A percentile compares a stretch with the other conserved stretches of the same genome.
Conservation (phyloP, 1,284 basidiomycete genomes). For the Schizopora paradoxa region DNA sequence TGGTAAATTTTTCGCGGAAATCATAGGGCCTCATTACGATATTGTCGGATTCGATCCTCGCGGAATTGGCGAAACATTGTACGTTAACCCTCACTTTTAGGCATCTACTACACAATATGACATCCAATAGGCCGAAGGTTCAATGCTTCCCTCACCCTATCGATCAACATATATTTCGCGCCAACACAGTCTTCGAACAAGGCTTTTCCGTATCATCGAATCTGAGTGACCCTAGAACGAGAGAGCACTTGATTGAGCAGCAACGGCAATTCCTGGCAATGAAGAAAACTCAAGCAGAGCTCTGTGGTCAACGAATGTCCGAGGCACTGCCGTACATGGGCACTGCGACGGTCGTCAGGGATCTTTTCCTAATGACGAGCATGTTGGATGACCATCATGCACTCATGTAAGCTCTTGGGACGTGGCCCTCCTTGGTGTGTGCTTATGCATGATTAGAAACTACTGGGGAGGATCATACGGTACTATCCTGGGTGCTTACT, state of each 20-base stretch:
- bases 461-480: constrained; percentile 13
- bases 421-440: neutral
- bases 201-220: constrained; percentile 32
- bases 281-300: constrained; percentile 31
- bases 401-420: constrained; percentile 33
- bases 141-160: constrained; percentile 30
- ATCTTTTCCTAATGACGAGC: constrained; percentile 37
- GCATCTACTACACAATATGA: neutral
- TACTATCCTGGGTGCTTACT: constrained; percentile 9
- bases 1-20: neutral
- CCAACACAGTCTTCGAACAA: constrained; percentile 34
- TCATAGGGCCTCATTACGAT: constrained; percentile 32
- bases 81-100: constrained; percentile 4
- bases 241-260: constrained; percentile 30
- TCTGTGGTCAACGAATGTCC: constrained; percentile 36
- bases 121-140: constrained; percentile 27
- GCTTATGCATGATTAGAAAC: constrained; percentile 4
- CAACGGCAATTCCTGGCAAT: constrained; percentile 31
- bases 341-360: constrained; percentile 37
- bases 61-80: constrained; percentile 35
- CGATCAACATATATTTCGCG: constrained; percentile 30
- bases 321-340: constrained; percentile 39
- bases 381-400: constrained; percentile 36
- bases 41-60: constrained; percentile 41
- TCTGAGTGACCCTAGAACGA: constrained; percentile 23